These are phyloP conservation scores for Rhodomyrtus tomentosa DNA, from an alignment of 345 rosid species.

Conservation along the genomic window DNA sequence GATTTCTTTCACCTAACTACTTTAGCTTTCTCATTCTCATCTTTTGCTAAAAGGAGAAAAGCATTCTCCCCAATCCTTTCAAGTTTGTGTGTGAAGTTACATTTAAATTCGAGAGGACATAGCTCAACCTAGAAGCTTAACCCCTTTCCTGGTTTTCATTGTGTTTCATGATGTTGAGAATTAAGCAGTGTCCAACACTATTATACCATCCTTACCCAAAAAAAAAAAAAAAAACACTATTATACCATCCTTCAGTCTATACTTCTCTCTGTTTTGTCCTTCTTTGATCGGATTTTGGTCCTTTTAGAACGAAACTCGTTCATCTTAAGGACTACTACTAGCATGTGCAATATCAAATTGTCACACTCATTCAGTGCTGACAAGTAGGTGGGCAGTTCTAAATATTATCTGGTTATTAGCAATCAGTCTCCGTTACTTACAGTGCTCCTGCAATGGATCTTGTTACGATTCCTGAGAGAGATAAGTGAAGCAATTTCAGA, in stretches of 20 bases:
- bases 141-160: background rate
- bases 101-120: background rate
- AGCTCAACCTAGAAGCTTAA: background rate
- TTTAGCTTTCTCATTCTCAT: background rate
- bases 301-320: background rate
- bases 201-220: background rate
- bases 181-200: background rate
- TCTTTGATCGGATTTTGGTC: background rate
- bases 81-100: background rate
- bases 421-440: conserved; percentile 21
- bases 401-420: background rate
- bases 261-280: background rate
- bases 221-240: too few species aligned
- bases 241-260: background rate
- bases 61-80: background rate
- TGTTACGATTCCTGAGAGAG: conserved; percentile 59
- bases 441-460: conserved; percentile 72
- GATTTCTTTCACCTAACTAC: background rate
- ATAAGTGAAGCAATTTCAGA: conserved; percentile 65
- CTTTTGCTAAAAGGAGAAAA: background rate
- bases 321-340: background rate
- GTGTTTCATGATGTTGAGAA: background rate
- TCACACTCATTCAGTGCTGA: background rate
- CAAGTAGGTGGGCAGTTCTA: background rate
- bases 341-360: background rate